A percentile compares a stretch with the other conserved stretches of the same genome.
Evolutionary conservation across 2,329 filamentous ascomycete genomes (phyloP).

Genomic region (Pseudocercospora pini-densiflorae): DNA sequence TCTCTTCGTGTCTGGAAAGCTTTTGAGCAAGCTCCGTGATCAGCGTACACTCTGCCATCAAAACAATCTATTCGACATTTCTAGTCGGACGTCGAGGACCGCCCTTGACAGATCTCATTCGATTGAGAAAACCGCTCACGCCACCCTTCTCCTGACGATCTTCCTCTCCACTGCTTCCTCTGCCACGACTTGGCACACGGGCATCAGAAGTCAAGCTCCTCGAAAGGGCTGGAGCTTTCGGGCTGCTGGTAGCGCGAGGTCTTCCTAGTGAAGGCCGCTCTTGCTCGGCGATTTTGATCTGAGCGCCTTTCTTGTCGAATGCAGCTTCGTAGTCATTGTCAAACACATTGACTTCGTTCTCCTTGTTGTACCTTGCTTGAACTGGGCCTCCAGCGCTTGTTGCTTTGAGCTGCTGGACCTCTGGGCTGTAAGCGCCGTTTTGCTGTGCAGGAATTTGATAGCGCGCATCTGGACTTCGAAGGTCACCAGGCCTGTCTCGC

Average conservation of each 20-base stretch:
- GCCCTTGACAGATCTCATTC: conserved; percentile 83
- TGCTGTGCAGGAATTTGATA: conserved; percentile 34
- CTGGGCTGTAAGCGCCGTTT: conserved; percentile 27
- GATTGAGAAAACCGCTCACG: conserved; percentile 66
- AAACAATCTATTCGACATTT: conserved; percentile 38
- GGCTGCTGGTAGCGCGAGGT: conserved; percentile 59
- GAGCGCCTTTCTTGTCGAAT: conserved; percentile 66
- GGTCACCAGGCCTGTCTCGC: conserved; percentile 46
- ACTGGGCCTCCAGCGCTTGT: conserved; percentile 48
- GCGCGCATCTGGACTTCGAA: conserved; percentile 60
- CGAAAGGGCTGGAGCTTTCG: conserved; percentile 49
- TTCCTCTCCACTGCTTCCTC: conserved; percentile 48
- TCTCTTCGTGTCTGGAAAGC: neutral
- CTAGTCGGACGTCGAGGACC: conserved; percentile 54
- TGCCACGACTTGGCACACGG: conserved; percentile 33
- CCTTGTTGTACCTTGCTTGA: conserved; percentile 42
- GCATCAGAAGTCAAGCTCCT: conserved; percentile 28
- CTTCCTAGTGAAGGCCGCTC: conserved; percentile 32
- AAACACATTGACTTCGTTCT: conserved; percentile 71
- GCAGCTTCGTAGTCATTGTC: conserved; percentile 71
- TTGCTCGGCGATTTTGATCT: conserved; percentile 59
- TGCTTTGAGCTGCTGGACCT: conserved; percentile 31
- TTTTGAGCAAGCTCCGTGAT: neutral
- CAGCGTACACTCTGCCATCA: neutral
- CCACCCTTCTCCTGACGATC: conserved; percentile 42